Evolutionary conservation across 164 flowering plant species (phyloP), one percentile per base, ranked within the genome.

Genomic region (Annona squamosa): DNA sequence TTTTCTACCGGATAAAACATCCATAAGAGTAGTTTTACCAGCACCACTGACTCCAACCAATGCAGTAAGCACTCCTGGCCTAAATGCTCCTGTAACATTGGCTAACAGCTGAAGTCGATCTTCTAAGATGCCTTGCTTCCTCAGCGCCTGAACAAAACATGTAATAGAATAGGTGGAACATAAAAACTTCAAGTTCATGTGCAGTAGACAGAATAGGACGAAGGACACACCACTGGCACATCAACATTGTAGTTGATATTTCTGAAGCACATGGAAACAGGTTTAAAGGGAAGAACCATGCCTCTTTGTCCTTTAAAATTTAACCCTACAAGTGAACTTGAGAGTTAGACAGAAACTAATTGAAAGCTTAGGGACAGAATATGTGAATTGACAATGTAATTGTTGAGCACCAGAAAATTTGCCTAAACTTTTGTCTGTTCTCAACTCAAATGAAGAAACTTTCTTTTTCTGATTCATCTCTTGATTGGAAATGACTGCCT

Each of bases 21-120:
- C 99, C 99, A 95, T 95, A 59, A 95, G 94, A 68, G 99, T 95
- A 66, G 99, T 95, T 86, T 96, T 96, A 67, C 99, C 99, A 76
- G 99, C 99, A 80, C 99, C 99, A 84, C 98, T 93, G 10, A 90
- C 92, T 79, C 99, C 99, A 56, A 93, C 97, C 81, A 96, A 79
- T 71, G 99, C 99, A 71, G 99, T 96, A 43, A 96, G 94, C 65
- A 93, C 91, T 46, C 98, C 98, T 13, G 99, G 98, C 77, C 92
- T 90, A 76, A 96, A 96, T 74, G 97, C 92, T 78, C 98, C 99
- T 76, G 97, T 91, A 57, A 96, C 86, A 86, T 96, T 84, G 74
- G 87, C 84, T 76, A 96, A 77, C 80, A 96, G 72, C 81, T 90
- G 98, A 84, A 96, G 73, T 77, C 81, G 87, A 41, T 91, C 97